Evolutionary conservation across 2,329 filamentous ascomycete genomes (phyloP).

Genomic region (Teratosphaeria epicoccoides): DNA sequence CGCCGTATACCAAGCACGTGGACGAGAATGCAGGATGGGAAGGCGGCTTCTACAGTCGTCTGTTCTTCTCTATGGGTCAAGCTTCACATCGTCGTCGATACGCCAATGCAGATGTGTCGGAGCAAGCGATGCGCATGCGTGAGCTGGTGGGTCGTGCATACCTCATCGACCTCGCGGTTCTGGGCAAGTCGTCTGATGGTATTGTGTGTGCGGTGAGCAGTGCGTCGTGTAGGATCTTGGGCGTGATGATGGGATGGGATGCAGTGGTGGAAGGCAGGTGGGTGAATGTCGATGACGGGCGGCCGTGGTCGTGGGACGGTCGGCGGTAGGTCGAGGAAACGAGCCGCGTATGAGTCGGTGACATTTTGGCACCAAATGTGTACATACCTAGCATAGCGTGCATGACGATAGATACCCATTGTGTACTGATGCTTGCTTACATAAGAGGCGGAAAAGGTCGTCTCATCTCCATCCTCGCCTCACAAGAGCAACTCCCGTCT

Average conservation of each 20-base stretch:
- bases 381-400: background rate
- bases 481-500: too few relatives aligned
- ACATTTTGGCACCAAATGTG: background rate
- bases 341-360: background rate
- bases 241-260: slow-evolving; percentile 82
- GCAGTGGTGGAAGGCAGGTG: slow-evolving; percentile 51
- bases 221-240: slow-evolving; percentile 57
- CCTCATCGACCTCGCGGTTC: slow-evolving; percentile 66
- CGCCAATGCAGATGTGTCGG: background rate
- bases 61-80: slow-evolving; percentile 67
- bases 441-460: too few relatives aligned
- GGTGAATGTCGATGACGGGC: slow-evolving; percentile 66
- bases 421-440: background rate
- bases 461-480: too few relatives aligned
- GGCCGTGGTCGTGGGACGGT: slow-evolving; percentile 27
- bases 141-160: slow-evolving; percentile 72
- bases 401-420: background rate
- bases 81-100: background rate
- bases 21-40: slow-evolving; percentile 78
- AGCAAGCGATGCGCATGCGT: slow-evolving; percentile 52
- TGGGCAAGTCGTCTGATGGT: slow-evolving; percentile 53
- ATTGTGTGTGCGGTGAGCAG: slow-evolving; percentile 69
- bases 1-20: slow-evolving; percentile 53
- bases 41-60: slow-evolving; percentile 70
- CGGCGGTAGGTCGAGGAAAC: background rate